Base-by-base conservation (phyloP, 345 rosid species). In the Brassica carinata region DNA sequence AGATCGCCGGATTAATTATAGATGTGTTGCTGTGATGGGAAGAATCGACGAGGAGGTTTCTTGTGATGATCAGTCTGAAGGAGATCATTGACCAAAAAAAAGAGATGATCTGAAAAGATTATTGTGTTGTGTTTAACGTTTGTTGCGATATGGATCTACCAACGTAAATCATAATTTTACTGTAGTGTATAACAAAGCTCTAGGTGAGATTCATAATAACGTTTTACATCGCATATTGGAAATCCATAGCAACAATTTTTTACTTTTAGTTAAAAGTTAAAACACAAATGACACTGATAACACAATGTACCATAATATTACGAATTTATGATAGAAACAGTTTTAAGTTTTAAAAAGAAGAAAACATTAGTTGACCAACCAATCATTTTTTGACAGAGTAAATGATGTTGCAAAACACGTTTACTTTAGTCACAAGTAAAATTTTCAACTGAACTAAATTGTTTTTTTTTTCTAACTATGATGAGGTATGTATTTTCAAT, bases 21-120 rank as follows among this genome's bases (percentile, higher is more conserved):
- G 26, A 66, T 72, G 43, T 36, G 57, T 33, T 33, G 31, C 13
- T 31, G 31, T 31, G 45, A 75, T 92, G 30, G 89, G 88, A 82
- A 78, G 91, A 79, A 92, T 94, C 57, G 98, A 94, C 59, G 98
- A 94, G 64, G 98, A 91, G 53, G 64, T 77, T 64, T 61, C 88
- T 7, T 85, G 86, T 36, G 72, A 45, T 63, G 71, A 70, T 69
- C 68, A 72, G 57, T 89, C 91, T 76, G 88, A 74, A 5, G 88
- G 6, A 15, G 30, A 74, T 65, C 23, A 65, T 67, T 66, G 57
- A 48, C 57, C 57, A 5, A 48, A 48, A 5, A 5, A 48, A 48
- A 45, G 5, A 45, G 5, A 45, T 45, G 53, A 31, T 71, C 15
- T 15, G 8, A 73, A 27, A 43, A 5, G 15, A 63, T 45, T 8